Evolutionary conservation across 768 basidiomycete species (phyloP).

Genomic region (Myochromella boudieri): DNA sequence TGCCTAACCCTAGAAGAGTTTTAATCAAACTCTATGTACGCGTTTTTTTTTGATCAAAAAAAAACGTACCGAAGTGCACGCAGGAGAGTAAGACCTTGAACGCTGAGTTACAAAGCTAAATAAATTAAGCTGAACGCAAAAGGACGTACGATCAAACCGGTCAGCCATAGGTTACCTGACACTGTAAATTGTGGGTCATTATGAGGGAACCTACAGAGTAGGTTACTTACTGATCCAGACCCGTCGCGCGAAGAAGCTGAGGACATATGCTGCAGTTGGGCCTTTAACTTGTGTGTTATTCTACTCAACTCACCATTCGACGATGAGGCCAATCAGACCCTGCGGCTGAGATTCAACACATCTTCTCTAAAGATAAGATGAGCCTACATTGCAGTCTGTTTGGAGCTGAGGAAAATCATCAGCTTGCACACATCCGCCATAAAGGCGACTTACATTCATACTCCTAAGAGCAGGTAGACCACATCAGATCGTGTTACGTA

Average conservation of each 20-base stretch:
- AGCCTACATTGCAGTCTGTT: slow-evolving; percentile 48
- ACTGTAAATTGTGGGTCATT: slow-evolving; percentile 28
- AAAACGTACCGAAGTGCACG: slow-evolving; percentile 41
- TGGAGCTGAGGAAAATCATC: slow-evolving; percentile 34
- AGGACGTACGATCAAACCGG: slow-evolving; percentile 41
- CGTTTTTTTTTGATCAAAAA: neutral
- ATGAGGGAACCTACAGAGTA: neutral
- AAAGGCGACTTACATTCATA: slow-evolving; percentile 40
- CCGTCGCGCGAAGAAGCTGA: slow-evolving; percentile 52
- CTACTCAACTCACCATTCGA: slow-evolving; percentile 36
- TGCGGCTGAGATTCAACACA: slow-evolving; percentile 13
- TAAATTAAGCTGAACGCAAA: neutral
- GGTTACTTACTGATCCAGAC: slow-evolving; percentile 44
- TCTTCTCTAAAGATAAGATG: neutral
- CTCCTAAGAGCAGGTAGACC: slow-evolving; percentile 28
- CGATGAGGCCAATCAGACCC: slow-evolving; percentile 50
- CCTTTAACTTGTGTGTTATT: too few species aligned
- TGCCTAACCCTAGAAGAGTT: slow-evolving; percentile 33
- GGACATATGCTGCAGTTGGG: too few species aligned
- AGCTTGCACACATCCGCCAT: slow-evolving; percentile 15
- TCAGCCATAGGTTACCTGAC: slow-evolving; percentile 41
- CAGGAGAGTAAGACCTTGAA: slow-evolving; percentile 36
- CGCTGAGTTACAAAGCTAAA: neutral
- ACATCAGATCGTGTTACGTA: too few species aligned
- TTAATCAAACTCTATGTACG: slow-evolving; percentile 4